phyloP scores from a whole-genome alignment of 192 early-diverging fungal genomes.

The Coemansia guatemalensis region DNA sequence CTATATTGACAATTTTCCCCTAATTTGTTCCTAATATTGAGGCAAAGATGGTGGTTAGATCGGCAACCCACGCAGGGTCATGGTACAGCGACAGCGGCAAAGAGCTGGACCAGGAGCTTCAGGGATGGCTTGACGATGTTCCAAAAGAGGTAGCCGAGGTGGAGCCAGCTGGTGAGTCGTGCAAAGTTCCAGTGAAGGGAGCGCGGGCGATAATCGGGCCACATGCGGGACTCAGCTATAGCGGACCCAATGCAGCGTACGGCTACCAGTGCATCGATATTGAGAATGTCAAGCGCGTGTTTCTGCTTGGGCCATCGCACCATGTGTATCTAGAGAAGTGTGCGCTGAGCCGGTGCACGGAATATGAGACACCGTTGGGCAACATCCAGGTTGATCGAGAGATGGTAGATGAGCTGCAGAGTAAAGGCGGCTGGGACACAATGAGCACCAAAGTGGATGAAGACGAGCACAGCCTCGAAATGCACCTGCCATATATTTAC shows the following conservation, averaged over 20 bases:
- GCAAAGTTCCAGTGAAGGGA: constrained; percentile 18
- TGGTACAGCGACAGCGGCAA: constrained; percentile 64
- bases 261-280: constrained; percentile 77
- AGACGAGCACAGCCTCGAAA: constrained; percentile 95
- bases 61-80: constrained; percentile 67
- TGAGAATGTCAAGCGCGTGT: constrained; percentile 66
- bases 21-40: neutral
- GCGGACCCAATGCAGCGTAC: constrained; percentile 86
- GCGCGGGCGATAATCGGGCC: constrained; percentile 48
- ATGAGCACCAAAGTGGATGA: constrained; percentile 78
- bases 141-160: constrained; percentile 22
- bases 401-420: constrained; percentile 60
- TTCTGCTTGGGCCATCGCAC: constrained; percentile 93
- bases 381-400: constrained; percentile 67
- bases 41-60: constrained; percentile 21
- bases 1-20: neutral
- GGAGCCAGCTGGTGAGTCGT: constrained; percentile 16
- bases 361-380: constrained; percentile 89
- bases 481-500: constrained; percentile 92
- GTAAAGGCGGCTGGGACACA: constrained; percentile 59
- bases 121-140: constrained; percentile 36
- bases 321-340: constrained; percentile 80
- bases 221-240: constrained; percentile 91
- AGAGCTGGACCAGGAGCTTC: constrained; percentile 24
- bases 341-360: constrained; percentile 68